These are phyloP conservation scores for Berberis thunbergii DNA, from an alignment of 164 flowering plant species.

Conservation along the genomic window DNA sequence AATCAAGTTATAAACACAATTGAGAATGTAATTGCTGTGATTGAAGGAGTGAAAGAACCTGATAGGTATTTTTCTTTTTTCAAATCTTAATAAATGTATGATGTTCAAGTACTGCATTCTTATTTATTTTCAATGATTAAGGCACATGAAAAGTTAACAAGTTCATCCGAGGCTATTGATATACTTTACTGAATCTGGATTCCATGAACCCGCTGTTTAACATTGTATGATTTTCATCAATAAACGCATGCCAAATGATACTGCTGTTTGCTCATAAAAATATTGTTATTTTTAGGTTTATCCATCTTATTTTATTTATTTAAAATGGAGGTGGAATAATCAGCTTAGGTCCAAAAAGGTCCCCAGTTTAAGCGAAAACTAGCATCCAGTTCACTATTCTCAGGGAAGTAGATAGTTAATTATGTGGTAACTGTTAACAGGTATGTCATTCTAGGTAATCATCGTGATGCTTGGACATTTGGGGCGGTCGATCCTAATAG, in stretches of 20 bases:
- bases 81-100: background rate
- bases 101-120: too few relatives aligned
- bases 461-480: conserved; percentile 80
- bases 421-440: conserved; percentile 19
- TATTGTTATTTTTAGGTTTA: too few relatives aligned
- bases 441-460: conserved; percentile 68
- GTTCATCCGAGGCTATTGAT: too few relatives aligned
- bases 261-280: too few relatives aligned
- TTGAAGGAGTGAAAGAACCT: conserved; percentile 70
- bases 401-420: background rate
- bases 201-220: too few relatives aligned
- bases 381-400: background rate
- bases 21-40: conserved; percentile 60
- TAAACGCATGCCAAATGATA: too few relatives aligned
- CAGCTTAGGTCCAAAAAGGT: too few relatives aligned
- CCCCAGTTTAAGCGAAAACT: background rate
- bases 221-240: too few relatives aligned
- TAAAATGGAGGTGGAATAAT: too few relatives aligned
- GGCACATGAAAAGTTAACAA: background rate
- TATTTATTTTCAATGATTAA: background rate
- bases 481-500: conserved; percentile 88
- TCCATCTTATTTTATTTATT: too few relatives aligned
- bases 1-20: conserved; percentile 37
- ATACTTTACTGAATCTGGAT: too few relatives aligned
- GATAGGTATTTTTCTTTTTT: conserved; percentile 35